Conservation (phyloP, 2,329 filamentous ascomycete species). For the Trichoderma pleuroti region DNA sequence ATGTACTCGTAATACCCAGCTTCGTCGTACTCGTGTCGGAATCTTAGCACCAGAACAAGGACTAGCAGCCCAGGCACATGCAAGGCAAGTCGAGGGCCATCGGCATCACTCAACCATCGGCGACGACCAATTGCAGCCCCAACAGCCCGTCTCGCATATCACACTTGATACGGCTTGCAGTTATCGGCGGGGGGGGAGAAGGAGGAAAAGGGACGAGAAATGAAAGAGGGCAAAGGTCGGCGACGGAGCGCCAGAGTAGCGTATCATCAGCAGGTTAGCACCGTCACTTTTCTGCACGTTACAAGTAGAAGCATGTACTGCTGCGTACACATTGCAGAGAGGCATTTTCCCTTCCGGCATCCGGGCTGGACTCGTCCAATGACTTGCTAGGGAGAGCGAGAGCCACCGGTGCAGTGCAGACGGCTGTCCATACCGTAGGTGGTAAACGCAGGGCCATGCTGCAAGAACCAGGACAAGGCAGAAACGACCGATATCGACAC, state of each 20-base stretch:
- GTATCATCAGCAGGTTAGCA: not conserved
- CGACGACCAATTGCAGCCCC: not conserved
- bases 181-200: not conserved
- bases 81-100: not conserved
- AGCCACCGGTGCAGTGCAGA: not conserved
- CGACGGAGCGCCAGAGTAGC: not conserved
- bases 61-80: not conserved
- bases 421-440: not conserved
- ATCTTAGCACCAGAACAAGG: not conserved
- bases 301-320: not conserved
- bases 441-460: not conserved
- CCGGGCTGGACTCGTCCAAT: not conserved
- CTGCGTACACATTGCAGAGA: not conserved
- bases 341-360: conserved; percentile 7
- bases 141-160: conserved; percentile 9
- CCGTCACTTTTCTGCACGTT: not conserved
- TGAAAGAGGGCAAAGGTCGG: not conserved
- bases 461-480: conserved; percentile 4
- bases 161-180: not conserved
- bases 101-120: not conserved
- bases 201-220: not conserved
- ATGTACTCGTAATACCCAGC: too few species aligned
- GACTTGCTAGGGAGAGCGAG: not conserved
- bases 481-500: not conserved
- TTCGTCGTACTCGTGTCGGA: not conserved